Percentiles rank a stretch among this genome's conserved stretches.
Evolutionary conservation across 2,329 filamentous ascomycete species (phyloP).

Genomic region (Colletotrichum sp.): DNA sequence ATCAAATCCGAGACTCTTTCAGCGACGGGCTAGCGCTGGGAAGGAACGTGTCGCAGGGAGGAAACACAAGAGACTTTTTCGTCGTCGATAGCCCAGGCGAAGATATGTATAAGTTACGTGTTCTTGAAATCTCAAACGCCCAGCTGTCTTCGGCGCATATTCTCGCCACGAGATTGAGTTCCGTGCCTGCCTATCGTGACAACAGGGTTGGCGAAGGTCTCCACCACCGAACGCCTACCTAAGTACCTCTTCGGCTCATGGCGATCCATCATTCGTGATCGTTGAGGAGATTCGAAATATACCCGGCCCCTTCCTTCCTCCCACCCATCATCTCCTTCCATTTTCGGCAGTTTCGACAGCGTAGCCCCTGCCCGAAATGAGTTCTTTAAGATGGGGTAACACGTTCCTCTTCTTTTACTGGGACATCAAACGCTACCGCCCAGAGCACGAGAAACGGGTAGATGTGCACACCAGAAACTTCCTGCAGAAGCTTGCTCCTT

Average conservation of each 20-base stretch:
- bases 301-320: not conserved
- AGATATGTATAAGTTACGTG: accelerated
- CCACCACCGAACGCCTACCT: not conserved
- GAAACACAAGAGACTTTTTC: no score
- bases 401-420: not conserved
- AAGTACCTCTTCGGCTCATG: not conserved
- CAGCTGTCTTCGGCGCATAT: accelerated
- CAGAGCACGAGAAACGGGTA: not conserved
- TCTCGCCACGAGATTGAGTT: not conserved
- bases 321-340: no score
- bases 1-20: not conserved
- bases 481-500: not conserved
- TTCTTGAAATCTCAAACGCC: not conserved
- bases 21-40: not conserved
- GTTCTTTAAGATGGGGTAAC: accelerated
- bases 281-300: no score
- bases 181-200: not conserved
- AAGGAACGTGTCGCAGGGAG: not conserved
- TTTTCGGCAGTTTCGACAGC: no score
- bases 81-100: not conserved
- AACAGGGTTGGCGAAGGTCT: not conserved
- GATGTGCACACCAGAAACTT: not conserved
- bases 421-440: not conserved
- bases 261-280: not conserved
- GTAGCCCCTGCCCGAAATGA: not conserved